These are phyloP conservation scores for Spathaspora jeffriesii DNA, from an alignment of 1,139 yeast genomes.

Conservation along the genomic window DNA sequence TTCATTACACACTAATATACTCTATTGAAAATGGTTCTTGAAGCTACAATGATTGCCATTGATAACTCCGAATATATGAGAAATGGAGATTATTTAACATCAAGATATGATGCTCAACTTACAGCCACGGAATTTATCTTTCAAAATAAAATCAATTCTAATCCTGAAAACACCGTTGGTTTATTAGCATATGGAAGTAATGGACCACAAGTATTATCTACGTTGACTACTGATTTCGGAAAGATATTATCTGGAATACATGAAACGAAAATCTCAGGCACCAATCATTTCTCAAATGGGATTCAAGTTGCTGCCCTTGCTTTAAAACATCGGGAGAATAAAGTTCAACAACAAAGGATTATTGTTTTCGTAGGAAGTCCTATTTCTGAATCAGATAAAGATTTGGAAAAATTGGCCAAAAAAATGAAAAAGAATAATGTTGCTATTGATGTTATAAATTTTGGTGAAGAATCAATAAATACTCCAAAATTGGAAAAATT, in stretches of 20 bases:
- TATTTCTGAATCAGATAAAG: conserved; percentile 66
- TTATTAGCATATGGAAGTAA: conserved; percentile 85
- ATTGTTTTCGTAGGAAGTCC: conserved; percentile 92
- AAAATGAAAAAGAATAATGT: conserved; percentile 92
- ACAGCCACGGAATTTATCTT: conserved; percentile 92
- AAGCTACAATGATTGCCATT: conserved; percentile 93
- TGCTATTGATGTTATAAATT: conserved; percentile 87
- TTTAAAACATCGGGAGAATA: conserved; percentile 93
- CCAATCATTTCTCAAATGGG: conserved; percentile 72
- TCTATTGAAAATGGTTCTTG: conserved; percentile 73
- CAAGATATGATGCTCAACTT: conserved; percentile 90
- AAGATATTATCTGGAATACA: conserved; percentile 87
- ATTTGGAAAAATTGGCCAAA: conserved; percentile 83
- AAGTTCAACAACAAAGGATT: conserved; percentile 88
- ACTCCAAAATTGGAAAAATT: conserved; percentile 81
- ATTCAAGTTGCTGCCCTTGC: conserved; percentile 98
- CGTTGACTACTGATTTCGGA: conserved; percentile 87
- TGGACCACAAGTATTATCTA: conserved; percentile 82
- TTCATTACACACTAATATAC: background rate
- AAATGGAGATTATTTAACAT: conserved; percentile 90
- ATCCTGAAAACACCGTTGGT: conserved; percentile 96
- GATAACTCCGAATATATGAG: conserved; percentile 97
- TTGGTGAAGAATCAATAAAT: conserved; percentile 86
- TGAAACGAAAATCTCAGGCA: conserved; percentile 75
- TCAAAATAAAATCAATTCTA: conserved; percentile 80